Conservation (phyloP, 352 stramenopile species). For the Phytophthora cactorum region DNA sequence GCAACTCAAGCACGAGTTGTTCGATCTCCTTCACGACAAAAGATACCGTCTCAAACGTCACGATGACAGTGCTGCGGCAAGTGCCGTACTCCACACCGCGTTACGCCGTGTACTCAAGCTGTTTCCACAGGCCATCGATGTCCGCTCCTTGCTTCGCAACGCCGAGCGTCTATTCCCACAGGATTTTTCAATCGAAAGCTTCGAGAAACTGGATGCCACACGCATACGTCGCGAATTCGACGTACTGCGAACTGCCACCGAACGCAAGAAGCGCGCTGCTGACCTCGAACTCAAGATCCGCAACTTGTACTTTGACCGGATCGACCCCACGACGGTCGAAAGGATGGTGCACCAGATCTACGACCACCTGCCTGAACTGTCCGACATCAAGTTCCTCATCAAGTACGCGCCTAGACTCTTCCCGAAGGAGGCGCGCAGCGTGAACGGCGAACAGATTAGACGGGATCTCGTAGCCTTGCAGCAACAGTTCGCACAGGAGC, state of each 20-base stretch:
- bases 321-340: slow-evolving; percentile 84
- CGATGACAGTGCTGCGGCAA: slow-evolving; percentile 29
- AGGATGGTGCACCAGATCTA: slow-evolving; percentile 87
- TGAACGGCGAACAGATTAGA: slow-evolving; percentile 70
- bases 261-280: slow-evolving; percentile 80
- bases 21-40: slow-evolving; percentile 62
- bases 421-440: slow-evolving; percentile 60
- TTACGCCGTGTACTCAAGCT: slow-evolving; percentile 64
- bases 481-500: slow-evolving; percentile 66
- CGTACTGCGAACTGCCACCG: slow-evolving; percentile 46
- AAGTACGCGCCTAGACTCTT: slow-evolving; percentile 76
- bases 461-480: slow-evolving; percentile 66
- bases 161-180: slow-evolving; percentile 80
- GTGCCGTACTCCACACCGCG: slow-evolving; percentile 35
- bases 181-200: slow-evolving; percentile 41
- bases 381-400: slow-evolving; percentile 87
- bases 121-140: slow-evolving; percentile 65
- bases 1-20: slow-evolving; percentile 62
- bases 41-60: slow-evolving; percentile 62
- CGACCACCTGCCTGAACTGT: slow-evolving; percentile 64
- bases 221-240: slow-evolving; percentile 49
- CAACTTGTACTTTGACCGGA: slow-evolving; percentile 90
- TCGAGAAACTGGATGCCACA: slow-evolving; percentile 39
- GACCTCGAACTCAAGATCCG: slow-evolving; percentile 92
- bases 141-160: slow-evolving; percentile 86